Base-by-base conservation (phyloP, 1,139 yeast genomes). In the Taphrina confusa region DNA sequence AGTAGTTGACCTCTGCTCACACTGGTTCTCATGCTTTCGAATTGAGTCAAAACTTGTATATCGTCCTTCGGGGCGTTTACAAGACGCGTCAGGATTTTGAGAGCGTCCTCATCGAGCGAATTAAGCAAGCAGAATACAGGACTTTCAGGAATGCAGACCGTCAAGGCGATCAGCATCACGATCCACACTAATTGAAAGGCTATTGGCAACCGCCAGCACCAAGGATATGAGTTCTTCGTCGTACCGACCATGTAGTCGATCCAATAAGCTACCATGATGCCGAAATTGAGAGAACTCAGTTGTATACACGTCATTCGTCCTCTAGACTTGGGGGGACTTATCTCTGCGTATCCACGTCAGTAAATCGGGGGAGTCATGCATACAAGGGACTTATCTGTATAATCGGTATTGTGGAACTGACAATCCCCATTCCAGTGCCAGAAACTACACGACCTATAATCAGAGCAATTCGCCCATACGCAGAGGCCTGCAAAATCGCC, bases 1-100 rank as follows among this genome's bases (percentile, higher is more conserved):
- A 89, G 96, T 57, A 87, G 74, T 63, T 96, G 77, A 65, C 87
- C 82, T 44, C 88, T 73, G 33, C 87, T 68, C 18, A 89, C 91
- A n/a, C 85, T 80, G 69, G 86, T 89, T 70, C 88, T 87, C 67
- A 89, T 89, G 66, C 83, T 80, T 65, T 83, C 83, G 71, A 83
- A 89, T 69, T 87, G 92, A 12, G 12, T 25, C 16, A 18, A 18
- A 12, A 52, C 42, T 3, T 30, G 22, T 3, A n/a, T 5, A 16
- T 52, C 57, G 1, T 20, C 20, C 68, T 69, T 28, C 16, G 52
- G 40, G 28, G 18, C 61, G 18, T 73, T 77, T 42, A 73, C 76
- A 50, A 81, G 70, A 2, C 80, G 76, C 16, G 80, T 75, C 61
- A 81, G 72, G 14, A 81, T 77, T 23, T 68, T 71, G 62, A 76